Percentiles rank a stretch among this genome's conserved stretches.
These are phyloP conservation scores for Calonectria hongkongensis DNA, from an alignment of 2,329 filamentous ascomycete species.

Conservation along the genomic window DNA sequence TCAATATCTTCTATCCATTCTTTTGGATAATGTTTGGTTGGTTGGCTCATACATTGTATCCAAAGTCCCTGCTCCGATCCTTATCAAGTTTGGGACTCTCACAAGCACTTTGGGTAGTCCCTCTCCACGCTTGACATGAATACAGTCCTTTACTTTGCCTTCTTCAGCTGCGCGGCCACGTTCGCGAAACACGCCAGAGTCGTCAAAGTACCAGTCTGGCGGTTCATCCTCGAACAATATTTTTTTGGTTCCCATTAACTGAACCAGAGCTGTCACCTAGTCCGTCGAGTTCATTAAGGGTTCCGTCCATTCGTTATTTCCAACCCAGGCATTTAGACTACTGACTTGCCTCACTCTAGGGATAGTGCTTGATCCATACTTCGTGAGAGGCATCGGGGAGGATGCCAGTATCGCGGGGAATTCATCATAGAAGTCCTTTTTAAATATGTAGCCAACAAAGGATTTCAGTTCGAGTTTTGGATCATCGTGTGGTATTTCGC, in stretches of 20 bases:
- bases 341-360: not conserved
- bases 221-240: conserved; percentile 48
- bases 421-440: conserved; percentile 43
- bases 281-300: conserved; percentile 43
- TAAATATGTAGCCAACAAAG: conserved; percentile 44
- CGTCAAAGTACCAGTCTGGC: conserved; percentile 51
- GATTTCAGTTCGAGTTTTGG: conserved; percentile 40
- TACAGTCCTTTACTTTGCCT: conserved; percentile 38
- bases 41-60: not conserved
- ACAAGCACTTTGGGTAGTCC: conserved; percentile 22
- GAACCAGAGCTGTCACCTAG: conserved; percentile 47
- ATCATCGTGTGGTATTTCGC: conserved; percentile 32
- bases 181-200: conserved; percentile 47
- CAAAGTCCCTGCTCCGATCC: not conserved
- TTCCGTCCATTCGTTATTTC: not conserved
- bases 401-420: conserved; percentile 33
- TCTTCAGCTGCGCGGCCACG: conserved; percentile 35
- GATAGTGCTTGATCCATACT: no score
- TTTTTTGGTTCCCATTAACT: conserved; percentile 36
- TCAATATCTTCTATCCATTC: not conserved
- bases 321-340: not conserved
- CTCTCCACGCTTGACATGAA: conserved; percentile 28
- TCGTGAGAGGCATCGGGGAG: conserved; percentile 18
- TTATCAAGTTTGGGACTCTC: conserved; percentile 24
- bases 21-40: not conserved